Conservation (phyloP, 2,329 filamentous ascomycete genomes). For the Aspergillus sp. region DNA sequence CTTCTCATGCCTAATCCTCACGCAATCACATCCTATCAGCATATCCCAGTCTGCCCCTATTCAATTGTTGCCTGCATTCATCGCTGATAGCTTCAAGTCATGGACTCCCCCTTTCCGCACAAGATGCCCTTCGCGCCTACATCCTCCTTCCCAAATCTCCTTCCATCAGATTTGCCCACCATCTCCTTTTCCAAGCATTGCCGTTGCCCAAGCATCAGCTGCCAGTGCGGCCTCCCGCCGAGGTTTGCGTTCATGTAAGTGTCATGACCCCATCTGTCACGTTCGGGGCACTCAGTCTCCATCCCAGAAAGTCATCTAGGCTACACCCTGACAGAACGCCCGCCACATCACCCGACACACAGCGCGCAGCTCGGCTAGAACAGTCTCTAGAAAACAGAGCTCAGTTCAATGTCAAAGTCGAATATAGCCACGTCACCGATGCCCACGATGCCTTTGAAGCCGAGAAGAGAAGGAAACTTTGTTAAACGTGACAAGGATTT, state of each 20-base stretch:
- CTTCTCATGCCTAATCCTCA: too few species aligned
- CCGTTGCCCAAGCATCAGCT: constrained; percentile 16
- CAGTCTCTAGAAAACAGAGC: neutral
- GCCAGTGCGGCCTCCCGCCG: constrained; percentile 18
- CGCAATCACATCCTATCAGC: too few species aligned
- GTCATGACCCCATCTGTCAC: neutral
- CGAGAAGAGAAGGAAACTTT: neutral
- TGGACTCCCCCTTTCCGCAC: constrained; percentile 8
- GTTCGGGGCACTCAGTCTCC: neutral
- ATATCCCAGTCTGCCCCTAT: too few species aligned
- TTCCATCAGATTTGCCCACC: constrained; percentile 7
- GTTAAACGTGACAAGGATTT: neutral
- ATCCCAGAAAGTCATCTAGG: neutral
- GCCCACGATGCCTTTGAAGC: neutral
- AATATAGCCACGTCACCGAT: neutral
- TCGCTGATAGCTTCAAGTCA: constrained; percentile 10
- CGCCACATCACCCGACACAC: neutral
- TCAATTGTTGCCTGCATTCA: constrained; percentile 10
- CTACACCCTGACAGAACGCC: neutral
- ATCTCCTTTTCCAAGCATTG: constrained; percentile 9
- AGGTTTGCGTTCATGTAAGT: constrained; percentile 18
- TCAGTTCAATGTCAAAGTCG: neutral
- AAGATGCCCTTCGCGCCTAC: constrained; percentile 5
- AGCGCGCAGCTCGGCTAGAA: neutral
- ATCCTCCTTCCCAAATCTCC: constrained; percentile 5